Evolutionary conservation across 1,284 basidiomycete genomes (phyloP).

Genomic region (Phylloboletellus chloephorus): DNA sequence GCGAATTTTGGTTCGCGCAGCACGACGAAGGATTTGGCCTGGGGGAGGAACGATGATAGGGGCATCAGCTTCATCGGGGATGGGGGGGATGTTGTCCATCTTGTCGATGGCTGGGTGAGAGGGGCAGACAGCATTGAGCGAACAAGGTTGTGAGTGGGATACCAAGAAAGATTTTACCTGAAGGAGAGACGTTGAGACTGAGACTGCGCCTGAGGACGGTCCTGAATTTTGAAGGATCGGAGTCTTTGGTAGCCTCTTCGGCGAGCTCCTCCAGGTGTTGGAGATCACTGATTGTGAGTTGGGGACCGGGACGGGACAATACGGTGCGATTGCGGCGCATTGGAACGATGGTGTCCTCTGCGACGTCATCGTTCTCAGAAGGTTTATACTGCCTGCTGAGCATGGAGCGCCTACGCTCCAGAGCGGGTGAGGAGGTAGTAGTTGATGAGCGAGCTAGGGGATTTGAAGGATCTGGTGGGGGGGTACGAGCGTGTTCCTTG

Average conservation of each 20-base stretch:
- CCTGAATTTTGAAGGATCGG: conserved; percentile 81
- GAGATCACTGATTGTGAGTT: conserved; percentile 86
- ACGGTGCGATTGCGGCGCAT: conserved; percentile 64
- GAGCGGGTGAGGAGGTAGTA: conserved; percentile 40
- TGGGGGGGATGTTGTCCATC: conserved; percentile 60
- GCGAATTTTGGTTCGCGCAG: conserved; percentile 92
- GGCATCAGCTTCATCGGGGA: conserved; percentile 75
- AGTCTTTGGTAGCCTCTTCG: conserved; percentile 77
- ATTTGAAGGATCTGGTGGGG: conserved; percentile 43
- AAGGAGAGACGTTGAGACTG: conserved; percentile 81
- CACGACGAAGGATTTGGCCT: conserved; percentile 84
- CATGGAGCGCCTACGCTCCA: conserved; percentile 83
- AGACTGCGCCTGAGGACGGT: conserved; percentile 82
- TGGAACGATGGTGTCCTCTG: conserved; percentile 63
- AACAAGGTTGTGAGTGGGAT: conserved; percentile 11
- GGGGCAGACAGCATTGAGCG: conserved; percentile 17
- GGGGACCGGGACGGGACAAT: conserved; percentile 56
- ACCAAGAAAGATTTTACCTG: conserved; percentile 48
- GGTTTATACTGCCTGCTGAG: conserved; percentile 85
- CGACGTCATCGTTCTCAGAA: conserved; percentile 65
- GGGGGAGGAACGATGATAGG: conserved; percentile 88
- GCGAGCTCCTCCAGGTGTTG: conserved; percentile 91
- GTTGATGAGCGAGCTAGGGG: conserved; percentile 36
- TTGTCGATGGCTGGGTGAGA: conserved; percentile 51
- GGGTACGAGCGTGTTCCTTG: conserved; percentile 80